Evolutionary conservation across 169 alveolate genomes (phyloP).

Genomic region (Cryptosporidium xiaoi): DNA sequence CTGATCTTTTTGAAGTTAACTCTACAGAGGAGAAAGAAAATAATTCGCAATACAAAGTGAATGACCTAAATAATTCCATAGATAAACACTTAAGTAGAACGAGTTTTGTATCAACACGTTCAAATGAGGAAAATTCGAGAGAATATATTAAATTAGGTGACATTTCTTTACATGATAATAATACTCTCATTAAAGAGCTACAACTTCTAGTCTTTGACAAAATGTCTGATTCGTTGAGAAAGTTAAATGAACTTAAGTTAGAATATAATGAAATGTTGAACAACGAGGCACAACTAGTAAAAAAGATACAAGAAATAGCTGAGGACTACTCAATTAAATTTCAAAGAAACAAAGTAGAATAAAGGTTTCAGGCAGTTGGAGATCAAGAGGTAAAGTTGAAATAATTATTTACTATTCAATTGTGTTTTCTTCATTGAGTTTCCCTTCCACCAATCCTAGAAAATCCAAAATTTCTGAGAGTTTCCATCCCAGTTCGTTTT

Average conservation of each 20-base stretch:
- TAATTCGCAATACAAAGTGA: slow-evolving; percentile 8
- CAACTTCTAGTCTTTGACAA: background rate
- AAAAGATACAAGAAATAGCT: slow-evolving; percentile 49
- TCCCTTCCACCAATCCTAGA: slow-evolving; percentile 11
- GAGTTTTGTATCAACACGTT: slow-evolving; percentile 57
- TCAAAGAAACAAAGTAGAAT: slow-evolving; percentile 29
- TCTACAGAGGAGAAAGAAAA: slow-evolving; percentile 35
- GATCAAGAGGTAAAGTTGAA: background rate
- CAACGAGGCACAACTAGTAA: slow-evolving; percentile 31
- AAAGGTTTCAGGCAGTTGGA: background rate
- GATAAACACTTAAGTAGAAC: slow-evolving; percentile 53
- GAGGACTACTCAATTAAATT: slow-evolving; percentile 49
- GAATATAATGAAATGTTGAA: slow-evolving; percentile 39
- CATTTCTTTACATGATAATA: background rate
- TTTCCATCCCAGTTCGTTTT: slow-evolving; percentile 54
- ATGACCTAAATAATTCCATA: slow-evolving; percentile 15
- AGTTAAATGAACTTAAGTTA: slow-evolving; percentile 66
- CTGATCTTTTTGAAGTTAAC: background rate
- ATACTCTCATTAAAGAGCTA: background rate
- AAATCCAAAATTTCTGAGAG: slow-evolving; percentile 2
- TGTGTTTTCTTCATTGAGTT: background rate
- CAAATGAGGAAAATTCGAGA: slow-evolving; percentile 13
- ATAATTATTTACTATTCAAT: background rate
- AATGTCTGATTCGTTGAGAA: slow-evolving; percentile 34
- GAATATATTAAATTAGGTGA: background rate